Conservation (phyloP, 2,329 filamentous ascomycete genomes). For the Fusarium verticillioides region DNA sequence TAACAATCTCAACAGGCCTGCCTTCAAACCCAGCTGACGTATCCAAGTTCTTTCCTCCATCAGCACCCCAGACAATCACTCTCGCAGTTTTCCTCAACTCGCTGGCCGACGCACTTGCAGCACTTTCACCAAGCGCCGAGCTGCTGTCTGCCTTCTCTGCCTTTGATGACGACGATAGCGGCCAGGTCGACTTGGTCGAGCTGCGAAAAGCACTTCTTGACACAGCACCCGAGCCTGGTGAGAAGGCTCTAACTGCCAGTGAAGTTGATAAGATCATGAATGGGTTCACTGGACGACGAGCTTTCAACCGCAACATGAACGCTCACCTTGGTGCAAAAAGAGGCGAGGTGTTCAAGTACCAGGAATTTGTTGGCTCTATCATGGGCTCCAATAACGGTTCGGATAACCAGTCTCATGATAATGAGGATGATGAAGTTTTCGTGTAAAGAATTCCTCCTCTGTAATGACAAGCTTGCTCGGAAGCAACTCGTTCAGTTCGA, state of each 20-base stretch:
- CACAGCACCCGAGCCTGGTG: constrained; percentile 81
- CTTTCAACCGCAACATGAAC: constrained; percentile 75
- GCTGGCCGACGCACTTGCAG: constrained; percentile 77
- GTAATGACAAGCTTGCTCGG: background rate
- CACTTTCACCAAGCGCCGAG: constrained; percentile 81
- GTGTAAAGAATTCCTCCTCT: background rate
- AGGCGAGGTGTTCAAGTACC: constrained; percentile 92
- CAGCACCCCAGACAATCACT: constrained; percentile 76
- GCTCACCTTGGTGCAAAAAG: constrained; percentile 67
- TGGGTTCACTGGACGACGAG: constrained; percentile 85
- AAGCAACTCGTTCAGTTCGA: background rate
- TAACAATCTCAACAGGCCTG: constrained; percentile 66
- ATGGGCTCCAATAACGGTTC: constrained; percentile 63
- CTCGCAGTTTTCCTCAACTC: constrained; percentile 88
- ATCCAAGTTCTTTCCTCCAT: constrained; percentile 84
- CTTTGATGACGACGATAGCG: constrained; percentile 95
- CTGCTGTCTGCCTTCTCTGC: constrained; percentile 91
- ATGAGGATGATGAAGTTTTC: constrained; percentile 39
- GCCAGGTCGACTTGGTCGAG: constrained; percentile 87
- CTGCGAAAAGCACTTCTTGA: constrained; percentile 84
- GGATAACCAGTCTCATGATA: constrained; percentile 48
- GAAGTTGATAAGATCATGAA: constrained; percentile 90
- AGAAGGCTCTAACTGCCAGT: constrained; percentile 69
- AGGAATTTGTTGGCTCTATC: constrained; percentile 85
- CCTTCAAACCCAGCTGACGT: constrained; percentile 77